These are phyloP conservation scores for Aspergillus carlsbadensis DNA, from an alignment of 495 filamentous ascomycete genomes.

Conservation along the genomic window DNA sequence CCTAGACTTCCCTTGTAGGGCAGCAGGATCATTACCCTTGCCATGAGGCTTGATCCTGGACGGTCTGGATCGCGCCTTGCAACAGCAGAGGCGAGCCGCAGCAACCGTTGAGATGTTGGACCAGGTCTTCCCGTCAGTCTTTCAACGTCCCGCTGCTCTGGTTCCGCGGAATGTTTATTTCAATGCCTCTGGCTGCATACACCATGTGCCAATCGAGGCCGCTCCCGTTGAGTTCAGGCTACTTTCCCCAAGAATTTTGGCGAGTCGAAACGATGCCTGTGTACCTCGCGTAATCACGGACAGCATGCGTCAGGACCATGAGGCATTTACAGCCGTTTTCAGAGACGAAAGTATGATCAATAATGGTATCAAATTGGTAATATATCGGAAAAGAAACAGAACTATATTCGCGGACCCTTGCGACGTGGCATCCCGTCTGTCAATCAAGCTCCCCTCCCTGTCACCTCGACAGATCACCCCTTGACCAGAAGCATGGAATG, in stretches of 20 bases:
- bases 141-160: background rate
- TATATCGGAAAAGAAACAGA: background rate
- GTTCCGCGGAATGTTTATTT: conserved; percentile 7
- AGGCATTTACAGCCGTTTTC: background rate
- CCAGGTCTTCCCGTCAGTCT: background rate
- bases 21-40: conserved; percentile 15
- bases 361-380: background rate
- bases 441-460: background rate
- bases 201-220: too few species aligned
- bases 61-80: conserved; percentile 3
- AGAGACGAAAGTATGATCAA: background rate
- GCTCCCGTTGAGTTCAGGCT: too few species aligned
- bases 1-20: conserved; percentile 6
- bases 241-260: too few species aligned
- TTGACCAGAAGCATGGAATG: background rate
- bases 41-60: background rate
- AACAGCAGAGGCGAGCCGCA: background rate
- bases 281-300: too few species aligned
- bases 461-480: background rate
- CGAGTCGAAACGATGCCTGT: too few species aligned
- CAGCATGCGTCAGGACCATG: conserved; percentile 11
- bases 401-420: background rate
- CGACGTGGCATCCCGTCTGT: conserved; percentile 1
- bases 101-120: background rate
- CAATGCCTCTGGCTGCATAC: background rate